These are phyloP conservation scores for Neurospora sublineolata DNA, from an alignment of 495 filamentous ascomycete species.

Conservation along the genomic window DNA sequence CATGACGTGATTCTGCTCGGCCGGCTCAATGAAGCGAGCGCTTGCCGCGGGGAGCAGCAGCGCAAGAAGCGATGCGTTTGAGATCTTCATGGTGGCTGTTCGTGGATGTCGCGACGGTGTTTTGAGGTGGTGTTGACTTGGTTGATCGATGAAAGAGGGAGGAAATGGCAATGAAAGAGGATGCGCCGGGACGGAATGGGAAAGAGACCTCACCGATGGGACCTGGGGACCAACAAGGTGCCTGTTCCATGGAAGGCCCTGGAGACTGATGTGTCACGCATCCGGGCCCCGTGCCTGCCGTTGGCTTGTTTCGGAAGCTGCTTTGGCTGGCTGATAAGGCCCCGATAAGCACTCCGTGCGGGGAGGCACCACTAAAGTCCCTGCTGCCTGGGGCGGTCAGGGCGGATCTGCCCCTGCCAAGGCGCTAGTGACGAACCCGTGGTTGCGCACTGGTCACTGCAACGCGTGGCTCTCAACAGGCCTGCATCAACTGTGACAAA, in stretches of 20 bases:
- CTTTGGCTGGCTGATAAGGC: not conserved
- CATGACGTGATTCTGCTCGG: conserved; percentile 30
- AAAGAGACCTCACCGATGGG: not conserved
- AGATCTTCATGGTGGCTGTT: conserved; percentile 22
- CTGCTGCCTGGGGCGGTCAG: not conserved
- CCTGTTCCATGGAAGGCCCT: not conserved
- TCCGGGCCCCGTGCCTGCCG: not conserved
- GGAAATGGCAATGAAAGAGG: not conserved
- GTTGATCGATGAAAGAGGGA: not conserved
- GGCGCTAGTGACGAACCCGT: not conserved
- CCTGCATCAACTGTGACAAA: not conserved
- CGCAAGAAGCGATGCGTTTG: conserved; percentile 36
- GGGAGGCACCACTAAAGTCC: not conserved
- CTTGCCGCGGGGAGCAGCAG: conserved; percentile 37
- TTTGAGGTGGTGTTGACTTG: not conserved
- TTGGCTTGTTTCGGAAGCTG: not conserved
- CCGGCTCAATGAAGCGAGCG: conserved; percentile 40
- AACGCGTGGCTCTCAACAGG: not conserved
- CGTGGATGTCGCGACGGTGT: not conserved
- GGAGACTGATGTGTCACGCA: not conserved
- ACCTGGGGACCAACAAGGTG: not conserved
- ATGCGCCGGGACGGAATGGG: not conserved
- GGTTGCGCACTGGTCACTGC: not conserved
- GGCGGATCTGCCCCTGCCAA: not conserved
- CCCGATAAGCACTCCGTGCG: not conserved